Base-by-base conservation (phyloP, 768 basidiomycete genomes). In the Lactarius trivialis region DNA sequence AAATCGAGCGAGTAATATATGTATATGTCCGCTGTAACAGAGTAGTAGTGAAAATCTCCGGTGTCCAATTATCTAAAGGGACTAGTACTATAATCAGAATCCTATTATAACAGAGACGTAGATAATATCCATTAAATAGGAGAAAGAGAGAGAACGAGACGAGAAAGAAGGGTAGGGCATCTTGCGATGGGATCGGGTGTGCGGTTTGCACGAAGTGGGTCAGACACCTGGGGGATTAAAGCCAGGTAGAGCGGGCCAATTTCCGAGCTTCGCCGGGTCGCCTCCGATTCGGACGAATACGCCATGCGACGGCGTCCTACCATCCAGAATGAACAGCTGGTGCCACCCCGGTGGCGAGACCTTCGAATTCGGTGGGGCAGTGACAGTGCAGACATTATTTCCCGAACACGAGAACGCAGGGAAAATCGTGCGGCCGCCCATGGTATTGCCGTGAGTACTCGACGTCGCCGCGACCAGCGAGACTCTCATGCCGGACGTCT, bases 231-330 rank as follows among this genome's bases (percentile, higher is more conserved):
- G 89, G 1, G 71, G 71, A 1, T 80, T 84, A 69, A 91, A 91
- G 58, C 85, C 89, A 33, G 86, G 81, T 67, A 82, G 74, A 59
- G 82, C 59, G 0, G 89, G 89, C 89, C 89, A 91, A 66, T 86
- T 83, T 0, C 89, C 89, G 12, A 92, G 72, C 56, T 75, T 21
- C 0, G 77, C 79, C 0, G 89, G 89, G 69, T 92, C 91, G 0
- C 87, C 88, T n/a, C 90, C 90, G 56, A 92, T 86, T 26, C 89
- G 82, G 9, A 93, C 82, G 84, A 86, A 89, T 9, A 77, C 72
- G 17, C 88, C 88, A 65, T 84, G 81, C 28, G 86, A 89, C 4
- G 91, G 90, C 3, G 88, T 89, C 33, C 86, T 84, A 0, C 88
- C 88, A 55, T 91, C 88, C 30, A 92, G 76, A 51, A 92, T 77